Base-by-base conservation (phyloP, 2,329 filamentous ascomycete genomes). In the Hypomyces perniciosus region DNA sequence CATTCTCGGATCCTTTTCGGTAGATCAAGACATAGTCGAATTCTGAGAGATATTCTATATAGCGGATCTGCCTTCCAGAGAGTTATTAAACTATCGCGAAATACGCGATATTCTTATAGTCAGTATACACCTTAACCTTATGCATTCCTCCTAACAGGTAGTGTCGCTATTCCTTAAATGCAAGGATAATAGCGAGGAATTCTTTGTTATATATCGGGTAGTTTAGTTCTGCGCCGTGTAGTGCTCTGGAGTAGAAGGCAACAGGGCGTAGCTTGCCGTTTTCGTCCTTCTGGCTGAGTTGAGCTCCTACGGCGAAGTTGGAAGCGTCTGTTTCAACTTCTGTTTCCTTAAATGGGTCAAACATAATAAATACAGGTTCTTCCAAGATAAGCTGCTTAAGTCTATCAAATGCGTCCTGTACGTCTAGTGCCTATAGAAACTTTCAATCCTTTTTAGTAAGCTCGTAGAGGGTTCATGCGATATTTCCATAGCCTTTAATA, bases 131-230 rank as follows among this genome's bases (percentile, higher is more conserved):
- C 34, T 57, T 57, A 42, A 58, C 20, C 20, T 56, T 41, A 44
- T 57, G 55, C 3, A 54, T 40, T 26, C 26, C 59, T 50, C 31
- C 34, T 27, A 44, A 28, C 9, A 60, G 13, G 29, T 63, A 61
- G 13, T 59, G 48, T 53, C 45, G 44, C 33, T 56, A 64, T 56
- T 62, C 50, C 28, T 63, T 57, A 52, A 62, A 59, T 12, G 37
- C n/a, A 44, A 60, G 55, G 41, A 61, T 46, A 28, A 64, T 62
- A 6, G 40, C 35, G 12, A 61, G 44, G 28, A 63, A 56, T 57
- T 60, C 51, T 46, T 61, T 59, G 44, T 61, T 47, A 41, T 61
- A 57, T 8, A 60, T 60, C 27, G 33, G 13, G 31, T 63, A 62
- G 9, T 63, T 62, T 34, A 60, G 35, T 52, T 62, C 31, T 52